Evolutionary conservation across 2,329 filamentous ascomycete genomes (phyloP).

Genomic region (Stenocarpella maydis): DNA sequence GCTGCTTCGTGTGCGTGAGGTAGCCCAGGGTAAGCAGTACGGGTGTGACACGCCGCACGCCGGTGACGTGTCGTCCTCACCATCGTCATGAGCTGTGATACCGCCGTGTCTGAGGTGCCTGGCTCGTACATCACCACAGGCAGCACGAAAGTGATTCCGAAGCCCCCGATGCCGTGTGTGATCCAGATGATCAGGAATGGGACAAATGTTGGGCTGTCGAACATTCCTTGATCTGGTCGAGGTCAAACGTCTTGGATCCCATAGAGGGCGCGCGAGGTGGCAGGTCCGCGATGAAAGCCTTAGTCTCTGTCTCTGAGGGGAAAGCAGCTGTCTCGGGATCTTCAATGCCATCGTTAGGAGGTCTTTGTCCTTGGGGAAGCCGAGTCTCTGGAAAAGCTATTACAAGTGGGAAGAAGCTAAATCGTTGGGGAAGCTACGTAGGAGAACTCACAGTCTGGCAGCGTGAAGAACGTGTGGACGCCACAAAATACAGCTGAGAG

Average conservation of each 20-base stretch:
- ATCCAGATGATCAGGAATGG: slow-evolving; percentile 42
- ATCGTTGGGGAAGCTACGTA: too few species aligned
- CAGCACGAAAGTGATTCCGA: slow-evolving; percentile 41
- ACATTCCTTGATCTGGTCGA: slow-evolving; percentile 37
- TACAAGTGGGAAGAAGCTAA: not conserved
- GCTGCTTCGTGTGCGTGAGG: slow-evolving; percentile 37
- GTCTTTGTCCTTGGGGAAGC: too few species aligned
- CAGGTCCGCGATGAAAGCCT: slow-evolving; percentile 38
- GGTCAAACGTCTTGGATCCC: slow-evolving; percentile 38
- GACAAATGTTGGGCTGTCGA: slow-evolving; percentile 39
- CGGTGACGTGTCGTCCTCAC: not conserved
- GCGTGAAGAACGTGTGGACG: slow-evolving; percentile 39
- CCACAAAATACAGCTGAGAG: slow-evolving; percentile 40
- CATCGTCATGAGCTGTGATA: slow-evolving; percentile 43
- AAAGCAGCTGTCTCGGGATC: slow-evolving; percentile 40
- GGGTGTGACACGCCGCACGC: not conserved
- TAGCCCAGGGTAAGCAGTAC: slow-evolving; percentile 39
- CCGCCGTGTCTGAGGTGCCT: slow-evolving; percentile 41
- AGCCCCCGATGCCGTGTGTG: slow-evolving; percentile 42
- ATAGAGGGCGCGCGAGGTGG: slow-evolving; percentile 39
- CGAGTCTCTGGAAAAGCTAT: not conserved
- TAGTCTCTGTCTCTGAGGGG: slow-evolving; percentile 38
- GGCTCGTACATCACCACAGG: slow-evolving; percentile 43
- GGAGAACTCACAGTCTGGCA: slow-evolving; percentile 39
- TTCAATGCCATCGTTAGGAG: not conserved